Conservation (phyloP, 805 yeast species). For the Starmera quercuum region DNA sequence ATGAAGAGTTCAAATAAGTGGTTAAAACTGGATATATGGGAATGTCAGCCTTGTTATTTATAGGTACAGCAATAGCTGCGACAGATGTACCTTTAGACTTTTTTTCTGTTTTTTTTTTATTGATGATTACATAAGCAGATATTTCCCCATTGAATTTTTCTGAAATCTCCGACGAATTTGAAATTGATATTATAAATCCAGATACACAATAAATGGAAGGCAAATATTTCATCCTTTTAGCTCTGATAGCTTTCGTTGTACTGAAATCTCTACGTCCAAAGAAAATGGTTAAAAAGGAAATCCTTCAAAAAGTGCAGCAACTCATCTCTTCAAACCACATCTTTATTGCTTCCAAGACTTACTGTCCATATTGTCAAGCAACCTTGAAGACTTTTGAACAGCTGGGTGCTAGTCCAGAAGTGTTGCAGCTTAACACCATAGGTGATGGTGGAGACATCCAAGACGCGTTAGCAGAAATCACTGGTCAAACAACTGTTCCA, state of each 20-base stretch:
- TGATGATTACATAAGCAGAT: too few relatives aligned
- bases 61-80: too few relatives aligned
- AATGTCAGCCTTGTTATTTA: too few relatives aligned
- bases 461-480: conserved; percentile 63
- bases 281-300: conserved; percentile 51
- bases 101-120: too few relatives aligned
- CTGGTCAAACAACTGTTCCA: conserved; percentile 93
- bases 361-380: conserved; percentile 60
- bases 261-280: conserved; percentile 1
- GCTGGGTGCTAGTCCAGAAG: conserved; percentile 36
- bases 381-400: conserved; percentile 31
- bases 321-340: conserved; percentile 60
- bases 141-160: too few relatives aligned
- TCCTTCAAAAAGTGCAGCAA: conserved; percentile 48
- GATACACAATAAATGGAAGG: not conserved
- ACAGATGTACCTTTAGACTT: too few relatives aligned
- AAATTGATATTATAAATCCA: not conserved
- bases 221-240: not conserved
- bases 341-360: conserved; percentile 76
- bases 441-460: conserved; percentile 80
- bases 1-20: too few relatives aligned
- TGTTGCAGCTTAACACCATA: conserved; percentile 38
- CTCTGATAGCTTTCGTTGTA: not conserved
- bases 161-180: not conserved
- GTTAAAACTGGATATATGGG: too few relatives aligned